Evolutionary conservation across 2,329 filamentous ascomycete species (phyloP), one percentile per base, ranked within the genome.

Genomic region (Colletotrichum aenigma): DNA sequence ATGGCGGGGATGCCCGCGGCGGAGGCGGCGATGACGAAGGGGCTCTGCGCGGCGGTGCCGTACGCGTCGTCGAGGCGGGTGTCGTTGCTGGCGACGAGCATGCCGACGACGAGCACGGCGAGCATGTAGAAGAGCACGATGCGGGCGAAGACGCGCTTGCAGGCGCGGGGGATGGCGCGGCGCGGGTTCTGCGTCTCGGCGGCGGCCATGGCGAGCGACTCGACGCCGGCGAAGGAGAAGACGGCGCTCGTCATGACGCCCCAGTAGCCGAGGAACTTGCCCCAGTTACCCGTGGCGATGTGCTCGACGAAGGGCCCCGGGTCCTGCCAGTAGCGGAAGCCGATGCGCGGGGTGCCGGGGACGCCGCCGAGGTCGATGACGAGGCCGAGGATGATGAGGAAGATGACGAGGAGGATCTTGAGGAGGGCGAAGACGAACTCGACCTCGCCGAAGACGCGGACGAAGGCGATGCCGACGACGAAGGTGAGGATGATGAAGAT

Each of bases 341-440:
- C 79, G 55, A 80, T 77, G 48, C 72, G 77, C 13, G 80, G 74
- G 18, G 78, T 79, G 7, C 79, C 78, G 13, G 79, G 79, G 28
- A 74, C 77, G 30, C 80, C 79, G 7, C 74, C 76, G 2, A 91
- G 15, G 48, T 76, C 80, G 74, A 76, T 79, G 18, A 80, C 78
- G 38, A 93, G 92, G 3, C 91, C 90, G 61, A 93, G 86, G 52
- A 94, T 87, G 75, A 94, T 93, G 80, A 93, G 93, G 70, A 91
- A 87, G 15, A 89, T 84, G 73, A 91, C 90, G 18, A 88, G 88
- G 38, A 87, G 82, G 36, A 89, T 87, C 80, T 91, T 91, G 61
- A 91, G 82, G 28, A 91, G 78, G 77, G 88, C 88, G 24, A 91
- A 83, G 89, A 89, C 90, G 78, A 91, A 91, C 78, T 91, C 89